phyloP scores from a whole-genome alignment of 208 protist species.

The Wallacemonas collosoma region DNA sequence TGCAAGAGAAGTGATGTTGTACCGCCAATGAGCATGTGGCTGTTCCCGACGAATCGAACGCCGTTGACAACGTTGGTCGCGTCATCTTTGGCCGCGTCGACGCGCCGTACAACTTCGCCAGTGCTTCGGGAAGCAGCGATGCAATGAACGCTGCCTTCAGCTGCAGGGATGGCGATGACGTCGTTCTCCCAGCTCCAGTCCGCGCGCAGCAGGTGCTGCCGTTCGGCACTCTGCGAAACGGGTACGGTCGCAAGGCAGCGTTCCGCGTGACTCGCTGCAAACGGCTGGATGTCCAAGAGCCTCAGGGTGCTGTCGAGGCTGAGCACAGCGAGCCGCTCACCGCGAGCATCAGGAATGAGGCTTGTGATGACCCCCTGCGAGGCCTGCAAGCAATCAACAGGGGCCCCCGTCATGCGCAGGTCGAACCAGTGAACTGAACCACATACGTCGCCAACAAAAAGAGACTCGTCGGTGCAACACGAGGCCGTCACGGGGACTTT shows the following conservation, averaged over 20 bases:
- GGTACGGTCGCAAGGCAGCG: constrained; percentile 39
- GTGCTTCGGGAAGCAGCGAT: constrained; percentile 6
- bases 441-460: constrained; percentile 73
- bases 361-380: constrained; percentile 40
- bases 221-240: constrained; percentile 35
- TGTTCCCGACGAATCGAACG: not conserved
- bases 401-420: constrained; percentile 31
- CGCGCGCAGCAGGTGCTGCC: constrained; percentile 44
- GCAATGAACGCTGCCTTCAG: constrained; percentile 25
- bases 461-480: constrained; percentile 34
- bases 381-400: constrained; percentile 8
- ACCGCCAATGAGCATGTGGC: constrained; percentile 9
- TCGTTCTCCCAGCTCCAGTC: constrained; percentile 26
- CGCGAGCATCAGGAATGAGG: constrained; percentile 6
- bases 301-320: constrained; percentile 47
- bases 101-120: not conserved
- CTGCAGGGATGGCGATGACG: constrained; percentile 32
- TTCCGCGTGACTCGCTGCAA: constrained; percentile 56
- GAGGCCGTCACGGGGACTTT: constrained; percentile 61
- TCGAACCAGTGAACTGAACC: constrained; percentile 74
- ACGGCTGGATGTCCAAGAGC: constrained; percentile 69
- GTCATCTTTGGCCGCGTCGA: not conserved
- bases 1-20: constrained; percentile 9
- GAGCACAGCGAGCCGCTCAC: constrained; percentile 34
- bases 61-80: constrained; percentile 3